Base-by-base conservation (phyloP, 1,139 yeast species). In the Petasospora fabianii region DNA sequence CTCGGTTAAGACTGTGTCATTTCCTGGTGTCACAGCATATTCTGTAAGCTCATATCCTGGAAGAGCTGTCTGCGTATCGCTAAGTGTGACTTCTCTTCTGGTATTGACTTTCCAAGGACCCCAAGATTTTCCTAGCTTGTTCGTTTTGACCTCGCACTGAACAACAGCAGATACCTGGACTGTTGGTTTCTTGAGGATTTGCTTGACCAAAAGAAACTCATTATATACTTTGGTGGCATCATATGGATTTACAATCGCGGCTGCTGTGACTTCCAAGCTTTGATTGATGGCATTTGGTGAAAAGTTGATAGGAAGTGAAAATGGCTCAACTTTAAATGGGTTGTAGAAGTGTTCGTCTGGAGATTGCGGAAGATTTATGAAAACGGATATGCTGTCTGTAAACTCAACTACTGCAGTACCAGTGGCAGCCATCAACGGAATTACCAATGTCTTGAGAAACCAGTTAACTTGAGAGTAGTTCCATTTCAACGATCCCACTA, bases 391-490 rank as follows among this genome's bases (percentile, higher is more conserved):
- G 1, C 42, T 40, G 0, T 27, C 35, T 5, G 14, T 8, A 3
- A 40, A 24, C 14, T 29, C 29, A 4, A 50, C 18, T 1, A 22
- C 14, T 2, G 41, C 33, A 3, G 8, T 14, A 2, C 47, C 47
- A 20, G 45, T 5, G 5, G 37, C 1, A 3, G 31, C 26, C n/a
- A 36, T 29, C 3, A 36, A 4, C 0, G 49, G 48, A 17, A 33
- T 32, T 37, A 26, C 35, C 4, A 47, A 11, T 2, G 29, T n/a
- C 22, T 24, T 39, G 17, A 34, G 32, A 29, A 43, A 33, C 44
- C 41, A 40, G 16, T 28, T 15, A 7, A 45, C 34, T 5, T 34
- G 24, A 2, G 47, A 35, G 35, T 50, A 51, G 18, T 51, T 44
- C 35, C 51, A 45, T 8, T 31, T 24, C 13, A 50, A 20, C 1